Conservation (phyloP, 139 green algal species). For the Coelastrella sp. region DNA sequence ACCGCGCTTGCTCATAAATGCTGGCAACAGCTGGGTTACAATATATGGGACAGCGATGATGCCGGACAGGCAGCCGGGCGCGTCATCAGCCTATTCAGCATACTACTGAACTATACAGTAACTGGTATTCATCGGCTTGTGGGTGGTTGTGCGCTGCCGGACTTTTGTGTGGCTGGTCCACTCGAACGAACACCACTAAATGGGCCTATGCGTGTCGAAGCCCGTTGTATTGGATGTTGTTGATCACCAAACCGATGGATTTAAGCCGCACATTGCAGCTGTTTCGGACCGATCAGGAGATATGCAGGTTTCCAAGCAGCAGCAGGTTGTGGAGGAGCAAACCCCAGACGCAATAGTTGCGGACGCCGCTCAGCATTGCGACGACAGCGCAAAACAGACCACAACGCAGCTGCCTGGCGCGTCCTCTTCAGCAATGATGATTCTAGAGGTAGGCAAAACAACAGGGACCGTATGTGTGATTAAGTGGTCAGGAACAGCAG, state of each 20-base stretch:
- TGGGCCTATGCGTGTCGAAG: background rate
- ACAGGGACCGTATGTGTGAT: background rate
- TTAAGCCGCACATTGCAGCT: background rate
- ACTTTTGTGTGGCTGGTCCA: background rate
- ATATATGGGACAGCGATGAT: too few species aligned
- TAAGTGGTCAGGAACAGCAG: background rate
- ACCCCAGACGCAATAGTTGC: background rate
- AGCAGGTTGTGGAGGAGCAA: background rate
- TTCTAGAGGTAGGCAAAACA: background rate
- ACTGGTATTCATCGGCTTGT: too few species aligned
- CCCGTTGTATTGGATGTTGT: background rate
- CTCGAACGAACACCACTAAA: background rate
- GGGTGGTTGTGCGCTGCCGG: background rate
- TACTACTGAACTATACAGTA: too few species aligned
- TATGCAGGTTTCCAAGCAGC: background rate
- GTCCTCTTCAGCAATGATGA: background rate
- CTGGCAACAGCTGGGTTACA: too few species aligned
- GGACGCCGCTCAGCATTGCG: background rate
- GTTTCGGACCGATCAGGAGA: background rate
- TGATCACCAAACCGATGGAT: background rate
- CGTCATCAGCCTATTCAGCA: too few species aligned
- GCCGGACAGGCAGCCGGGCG: too few species aligned
- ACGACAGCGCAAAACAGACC: background rate
- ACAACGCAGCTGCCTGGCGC: background rate
- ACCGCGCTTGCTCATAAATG: too few species aligned